Conservation (phyloP, 805 yeast genomes). For the Komagataella populi region DNA sequence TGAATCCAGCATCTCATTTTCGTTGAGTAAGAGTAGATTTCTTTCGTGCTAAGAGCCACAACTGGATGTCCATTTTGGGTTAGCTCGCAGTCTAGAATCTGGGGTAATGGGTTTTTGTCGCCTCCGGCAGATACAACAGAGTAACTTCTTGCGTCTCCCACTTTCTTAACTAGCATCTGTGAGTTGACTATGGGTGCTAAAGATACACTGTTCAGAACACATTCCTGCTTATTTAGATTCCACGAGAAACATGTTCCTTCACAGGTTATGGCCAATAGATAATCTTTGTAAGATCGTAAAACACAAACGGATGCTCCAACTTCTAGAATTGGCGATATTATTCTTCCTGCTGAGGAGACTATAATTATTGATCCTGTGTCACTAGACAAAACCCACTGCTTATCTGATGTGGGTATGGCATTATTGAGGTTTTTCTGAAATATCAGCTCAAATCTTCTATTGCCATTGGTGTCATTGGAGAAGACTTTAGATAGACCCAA, state of each 20-base stretch:
- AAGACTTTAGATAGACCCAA: slow-evolving; percentile 10
- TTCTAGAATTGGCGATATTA: slow-evolving; percentile 33
- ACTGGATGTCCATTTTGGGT: slow-evolving; percentile 26
- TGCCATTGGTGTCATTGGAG: slow-evolving; percentile 16
- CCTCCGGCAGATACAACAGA: slow-evolving; percentile 12
- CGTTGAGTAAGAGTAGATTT: slow-evolving; percentile 27
- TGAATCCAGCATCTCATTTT: slow-evolving; percentile 33
- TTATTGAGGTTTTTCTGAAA: slow-evolving; percentile 36
- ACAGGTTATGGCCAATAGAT: slow-evolving; percentile 31
- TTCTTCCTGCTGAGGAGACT: slow-evolving; percentile 26
- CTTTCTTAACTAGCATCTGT: slow-evolving; percentile 8
- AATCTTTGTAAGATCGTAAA: slow-evolving; percentile 19
- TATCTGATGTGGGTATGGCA: slow-evolving; percentile 20
- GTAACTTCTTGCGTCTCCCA: slow-evolving; percentile 1
- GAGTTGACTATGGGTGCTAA: slow-evolving; percentile 39
- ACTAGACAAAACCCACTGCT: slow-evolving; percentile 40
- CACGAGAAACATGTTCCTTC: slow-evolving; percentile 38
- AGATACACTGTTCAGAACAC: slow-evolving; percentile 28
- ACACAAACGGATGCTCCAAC: slow-evolving; percentile 32
- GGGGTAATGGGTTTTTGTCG: slow-evolving; percentile 9
- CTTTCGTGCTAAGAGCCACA: slow-evolving; percentile 22
- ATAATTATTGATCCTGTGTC: slow-evolving; percentile 43
- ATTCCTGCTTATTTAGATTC: slow-evolving; percentile 23
- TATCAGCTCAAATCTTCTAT: slow-evolving; percentile 27
- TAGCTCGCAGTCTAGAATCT: slow-evolving; percentile 19